Evolutionary conservation across 805 yeast genomes (phyloP), one percentile per base, ranked within the genome.

Genomic region (Pichia membranifaciens): DNA sequence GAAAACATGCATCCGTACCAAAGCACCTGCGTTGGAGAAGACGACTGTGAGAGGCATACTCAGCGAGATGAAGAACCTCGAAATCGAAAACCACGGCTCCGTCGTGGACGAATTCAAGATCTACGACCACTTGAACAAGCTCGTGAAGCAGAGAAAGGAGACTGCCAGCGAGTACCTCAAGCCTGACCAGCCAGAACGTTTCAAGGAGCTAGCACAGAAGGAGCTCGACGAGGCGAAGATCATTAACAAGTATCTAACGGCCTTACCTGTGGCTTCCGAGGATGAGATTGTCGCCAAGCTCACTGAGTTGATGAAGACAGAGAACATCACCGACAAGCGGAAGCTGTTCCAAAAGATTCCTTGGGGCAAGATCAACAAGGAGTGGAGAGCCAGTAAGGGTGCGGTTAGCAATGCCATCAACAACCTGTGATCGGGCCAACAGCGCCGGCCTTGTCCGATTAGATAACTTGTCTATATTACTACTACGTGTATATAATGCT

Each of bases 111-210:
- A 66, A 48, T 68, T 61, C 39, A 53, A 56, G 32, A 48, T 68
- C 33, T 64, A 58, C 42, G 69, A 66, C 45, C 55, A 66, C 38
- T 51, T 67, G 12, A 41, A 50, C 31, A 70, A 70, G 47, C 64
- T 73, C 69, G 58, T 65, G 44, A 70, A 67, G 44, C 73, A 73
- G 49, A 62, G 78, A 52, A 52, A 55, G 28, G 62, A 62, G 12
- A 63, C 74, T 4, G 71, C 72, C 16, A 57, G 51, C 6, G 68
- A 67, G 46, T 73, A 69, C 51, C 45, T 60, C 42, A 61, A 65
- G 39, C 70, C 66, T 34, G 66, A 70, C 16, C 58, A 73, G 21
- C 66, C 68, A n/a, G 76, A 72, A 49, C 60, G 71, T 50, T 71
- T 71, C 44, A 62, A 62, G 23, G 67, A 66, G 39, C 54, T 66